Conservation (phyloP, 306 rosid genomes). For the Cucumis cinereus region DNA sequence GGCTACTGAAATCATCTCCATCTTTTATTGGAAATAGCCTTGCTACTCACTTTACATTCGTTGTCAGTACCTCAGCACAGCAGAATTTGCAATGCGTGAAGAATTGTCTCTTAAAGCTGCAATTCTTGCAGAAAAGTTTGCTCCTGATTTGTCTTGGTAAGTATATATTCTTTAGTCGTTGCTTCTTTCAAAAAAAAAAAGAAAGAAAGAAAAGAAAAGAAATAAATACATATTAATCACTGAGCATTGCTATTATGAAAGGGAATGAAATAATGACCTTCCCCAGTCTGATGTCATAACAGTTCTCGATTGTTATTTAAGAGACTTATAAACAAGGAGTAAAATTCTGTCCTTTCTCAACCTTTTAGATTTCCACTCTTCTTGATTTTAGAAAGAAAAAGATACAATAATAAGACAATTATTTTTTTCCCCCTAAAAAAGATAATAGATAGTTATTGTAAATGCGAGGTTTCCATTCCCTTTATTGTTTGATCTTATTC, state of each 20-base stretch:
- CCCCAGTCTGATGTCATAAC: background rate
- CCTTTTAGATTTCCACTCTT: background rate
- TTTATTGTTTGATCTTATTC: background rate
- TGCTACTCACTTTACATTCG: constrained; percentile 17
- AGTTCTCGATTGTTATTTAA: background rate
- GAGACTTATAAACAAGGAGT: background rate
- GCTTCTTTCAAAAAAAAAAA: too few relatives aligned
- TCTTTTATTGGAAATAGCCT: constrained; percentile 9
- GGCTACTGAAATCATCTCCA: background rate
- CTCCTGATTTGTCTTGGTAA: constrained; percentile 97
- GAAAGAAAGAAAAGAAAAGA: background rate
- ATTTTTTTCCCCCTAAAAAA: background rate
- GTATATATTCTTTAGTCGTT: background rate
- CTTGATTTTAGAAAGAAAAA: background rate
- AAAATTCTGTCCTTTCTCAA: background rate
- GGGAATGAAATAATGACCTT: background rate
- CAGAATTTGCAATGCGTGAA: constrained; percentile 98
- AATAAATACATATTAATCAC: background rate
- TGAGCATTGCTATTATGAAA: background rate
- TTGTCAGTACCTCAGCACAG: constrained; percentile 91
- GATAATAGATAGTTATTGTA: background rate
- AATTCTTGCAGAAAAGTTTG: constrained; percentile 98
- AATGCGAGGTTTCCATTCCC: background rate
- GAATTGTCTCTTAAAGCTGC: constrained; percentile 98
- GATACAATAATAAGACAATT: background rate